Base-by-base conservation (phyloP, 352 stramenopile species). In the Pythium myriotylum region DNA sequence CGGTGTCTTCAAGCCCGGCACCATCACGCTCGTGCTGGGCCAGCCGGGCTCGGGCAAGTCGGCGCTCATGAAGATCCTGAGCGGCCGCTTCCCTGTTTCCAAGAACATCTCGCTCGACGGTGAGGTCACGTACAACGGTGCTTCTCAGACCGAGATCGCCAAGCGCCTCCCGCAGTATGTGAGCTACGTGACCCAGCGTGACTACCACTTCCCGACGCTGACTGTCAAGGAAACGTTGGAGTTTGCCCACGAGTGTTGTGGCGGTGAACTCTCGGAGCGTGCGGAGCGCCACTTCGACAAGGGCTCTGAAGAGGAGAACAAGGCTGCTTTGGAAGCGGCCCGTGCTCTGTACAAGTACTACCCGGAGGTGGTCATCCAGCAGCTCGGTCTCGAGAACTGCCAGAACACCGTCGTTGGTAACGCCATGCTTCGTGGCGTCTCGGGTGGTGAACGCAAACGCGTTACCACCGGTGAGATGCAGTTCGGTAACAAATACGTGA, bases 381-480 rank as follows among this genome's bases (percentile, higher is more conserved):
- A 72, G 32, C 43, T 77, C 6, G 68, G 74, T 40, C 64, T 78
- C 54, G 35, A 67, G 7, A 61, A 66, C n/a, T 76, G 64, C 54
- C 59, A 76, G 52, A 37, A 88, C 35, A 92, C 83, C 1, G 74
- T 87, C 20, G 71, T 92, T 3, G 83, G 83, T 20, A 62, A 90
- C 52, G 73, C 58, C 2, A 59, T 91, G 4, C 51, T 64, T 40
- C 68, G 79, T 23, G 79, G 79, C n/a, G 66, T 89, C 2, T 86
- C 73, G 45, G 81, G 81, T 10, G 81, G 79, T 4, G 77, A 91
- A 48, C 69, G 77, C 29, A 86, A 86, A 62, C 75, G 81, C n/a
- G 73, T 89, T 39, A 89, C 81, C 16, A 79, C 65, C 3, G 80
- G 73, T 13, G 74, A 88, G 76, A 97, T 98, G 79, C 70, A 87